Evolutionary conservation across 306 rosid species (phyloP).

Genomic region (Rosa lucieae): DNA sequence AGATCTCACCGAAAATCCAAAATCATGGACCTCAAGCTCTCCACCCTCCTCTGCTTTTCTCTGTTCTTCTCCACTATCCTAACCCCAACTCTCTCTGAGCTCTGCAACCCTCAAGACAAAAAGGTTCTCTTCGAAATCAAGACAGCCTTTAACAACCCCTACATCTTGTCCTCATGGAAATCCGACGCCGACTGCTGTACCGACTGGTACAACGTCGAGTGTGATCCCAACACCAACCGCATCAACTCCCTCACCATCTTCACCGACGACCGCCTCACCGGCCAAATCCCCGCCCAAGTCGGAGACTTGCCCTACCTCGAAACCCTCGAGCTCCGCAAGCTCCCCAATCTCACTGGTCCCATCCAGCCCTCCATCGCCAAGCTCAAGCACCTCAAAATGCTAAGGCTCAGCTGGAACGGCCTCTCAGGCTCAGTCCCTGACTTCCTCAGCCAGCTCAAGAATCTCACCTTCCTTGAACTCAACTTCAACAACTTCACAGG

Average conservation of each 20-base stretch:
- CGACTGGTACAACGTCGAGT: slow-evolving; percentile 54
- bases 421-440: slow-evolving; percentile 59
- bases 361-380: slow-evolving; percentile 60
- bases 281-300: slow-evolving; percentile 56
- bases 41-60: slow-evolving; percentile 9
- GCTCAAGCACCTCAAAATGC: slow-evolving; percentile 46
- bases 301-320: slow-evolving; percentile 68
- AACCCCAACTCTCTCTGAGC: slow-evolving; percentile 36
- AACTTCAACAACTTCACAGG: slow-evolving; percentile 58
- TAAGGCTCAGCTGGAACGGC: slow-evolving; percentile 48
- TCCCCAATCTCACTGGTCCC: slow-evolving; percentile 55
- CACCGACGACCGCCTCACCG: slow-evolving; percentile 37
- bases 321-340: slow-evolving; percentile 54
- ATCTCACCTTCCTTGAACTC: slow-evolving; percentile 44
- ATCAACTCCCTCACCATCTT: slow-evolving; percentile 50
- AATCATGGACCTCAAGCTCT: slow-evolving; percentile 4
- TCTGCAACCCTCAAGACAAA: slow-evolving; percentile 68
- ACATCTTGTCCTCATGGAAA: slow-evolving; percentile 59
- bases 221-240: slow-evolving; percentile 59
- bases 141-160: slow-evolving; percentile 65
- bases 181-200: slow-evolving; percentile 58
- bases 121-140: slow-evolving; percentile 66
- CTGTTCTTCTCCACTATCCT: slow-evolving; percentile 25
- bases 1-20: background rate
- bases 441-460: slow-evolving; percentile 54